phyloP scores from a whole-genome alignment of 2,329 filamentous ascomycete species.

The Monosporascus sp. region DNA sequence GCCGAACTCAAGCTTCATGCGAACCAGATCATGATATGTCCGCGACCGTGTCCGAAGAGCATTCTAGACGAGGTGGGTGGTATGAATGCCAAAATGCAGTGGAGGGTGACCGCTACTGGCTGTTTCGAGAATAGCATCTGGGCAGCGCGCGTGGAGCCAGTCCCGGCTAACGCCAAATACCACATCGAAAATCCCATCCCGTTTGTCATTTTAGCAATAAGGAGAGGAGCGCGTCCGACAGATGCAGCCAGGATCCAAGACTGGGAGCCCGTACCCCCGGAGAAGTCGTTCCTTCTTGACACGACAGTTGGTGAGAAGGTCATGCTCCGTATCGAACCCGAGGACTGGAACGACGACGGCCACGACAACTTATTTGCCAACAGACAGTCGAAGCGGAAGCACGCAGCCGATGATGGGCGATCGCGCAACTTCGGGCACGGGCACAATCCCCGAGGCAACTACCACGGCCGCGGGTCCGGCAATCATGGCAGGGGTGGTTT shows the following conservation, averaged over 20 bases:
- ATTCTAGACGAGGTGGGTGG: conserved; percentile 83
- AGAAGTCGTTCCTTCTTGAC: conserved; percentile 72
- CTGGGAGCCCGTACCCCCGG: conserved; percentile 71
- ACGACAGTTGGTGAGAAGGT: conserved; percentile 84
- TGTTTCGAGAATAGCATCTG: conserved; percentile 77
- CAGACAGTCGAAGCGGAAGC: conserved; percentile 57
- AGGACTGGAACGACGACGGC: conserved; percentile 56
- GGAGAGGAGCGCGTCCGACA: conserved; percentile 67
- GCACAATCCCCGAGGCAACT: conserved; percentile 14
- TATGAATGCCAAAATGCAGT: conserved; percentile 74
- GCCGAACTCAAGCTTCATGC: conserved; percentile 75
- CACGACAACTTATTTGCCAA: conserved; percentile 59
- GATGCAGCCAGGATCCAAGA: conserved; percentile 78
- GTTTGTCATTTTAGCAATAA: conserved; percentile 75
- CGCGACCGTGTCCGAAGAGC: conserved; percentile 64
- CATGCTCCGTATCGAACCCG: conserved; percentile 72
- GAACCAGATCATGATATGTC: conserved; percentile 87
- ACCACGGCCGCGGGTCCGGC: conserved; percentile 32
- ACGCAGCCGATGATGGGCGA: conserved; percentile 38
- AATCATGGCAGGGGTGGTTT: conserved; percentile 19
- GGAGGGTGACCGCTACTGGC: conserved; percentile 75
- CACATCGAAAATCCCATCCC: conserved; percentile 78
- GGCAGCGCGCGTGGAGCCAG: conserved; percentile 75
- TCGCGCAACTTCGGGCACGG: conserved; percentile 24
- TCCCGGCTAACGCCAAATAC: conserved; percentile 59